Conservation (phyloP, 371 early-diverging fungal genomes). For the Chytridiales sp. region DNA sequence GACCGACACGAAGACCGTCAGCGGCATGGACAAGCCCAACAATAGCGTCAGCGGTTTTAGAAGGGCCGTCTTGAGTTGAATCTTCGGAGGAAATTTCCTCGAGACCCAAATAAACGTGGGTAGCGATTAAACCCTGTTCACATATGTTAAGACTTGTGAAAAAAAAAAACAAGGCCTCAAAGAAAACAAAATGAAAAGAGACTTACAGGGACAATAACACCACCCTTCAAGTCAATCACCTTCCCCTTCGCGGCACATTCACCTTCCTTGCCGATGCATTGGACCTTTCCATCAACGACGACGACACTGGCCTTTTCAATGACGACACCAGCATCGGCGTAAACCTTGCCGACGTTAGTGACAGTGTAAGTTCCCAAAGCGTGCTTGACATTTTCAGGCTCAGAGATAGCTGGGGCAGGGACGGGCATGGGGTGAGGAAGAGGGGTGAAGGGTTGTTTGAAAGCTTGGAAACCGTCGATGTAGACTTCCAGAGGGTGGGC, state of each 20-base stretch:
- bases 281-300: slow-evolving; percentile 32
- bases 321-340: slow-evolving; percentile 13
- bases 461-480: slow-evolving; percentile 66
- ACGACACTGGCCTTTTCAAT: slow-evolving; percentile 16
- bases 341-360: slow-evolving; percentile 17
- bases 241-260: slow-evolving; percentile 17
- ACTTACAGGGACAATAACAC: slow-evolving; percentile 30
- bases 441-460: slow-evolving; percentile 9
- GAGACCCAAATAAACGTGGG: slow-evolving; percentile 27
- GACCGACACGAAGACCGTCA: slow-evolving; percentile 31
- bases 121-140: slow-evolving; percentile 26
- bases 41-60: slow-evolving; percentile 4
- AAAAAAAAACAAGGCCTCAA: background rate
- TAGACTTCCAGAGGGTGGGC: slow-evolving; percentile 76
- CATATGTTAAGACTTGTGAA: background rate
- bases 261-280: slow-evolving; percentile 30
- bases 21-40: slow-evolving; percentile 19
- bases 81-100: slow-evolving; percentile 35
- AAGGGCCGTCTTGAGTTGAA: slow-evolving; percentile 27
- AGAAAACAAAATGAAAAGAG: background rate
- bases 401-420: slow-evolving; percentile 3
- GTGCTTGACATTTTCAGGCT: background rate
- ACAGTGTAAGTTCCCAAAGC: slow-evolving; percentile 22
- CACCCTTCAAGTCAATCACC: slow-evolving; percentile 27
- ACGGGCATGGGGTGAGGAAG: too few species aligned